Base-by-base conservation (phyloP, 129 eudicot species). In the Chrysanthemum seticuspe region DNA sequence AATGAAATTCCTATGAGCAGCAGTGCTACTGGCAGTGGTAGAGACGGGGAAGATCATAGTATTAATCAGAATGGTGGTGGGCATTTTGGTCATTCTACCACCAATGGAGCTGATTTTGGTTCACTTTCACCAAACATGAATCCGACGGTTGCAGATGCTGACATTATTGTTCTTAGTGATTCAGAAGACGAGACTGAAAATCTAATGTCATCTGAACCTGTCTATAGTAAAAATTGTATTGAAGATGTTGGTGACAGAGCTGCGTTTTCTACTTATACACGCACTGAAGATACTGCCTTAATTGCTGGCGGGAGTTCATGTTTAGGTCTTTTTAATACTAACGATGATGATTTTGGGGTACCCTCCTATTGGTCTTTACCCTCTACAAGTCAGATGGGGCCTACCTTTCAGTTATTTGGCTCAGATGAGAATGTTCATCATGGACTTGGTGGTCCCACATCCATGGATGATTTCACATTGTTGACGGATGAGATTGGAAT, bases 41-140 rank as follows among this genome's bases (percentile, higher is more conserved):
- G 80, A 60, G 90, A 89, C 13, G 85, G 96, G 72, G 98, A 94
- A 60, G 98, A 94, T 78, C 77, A 71, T n/a, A 90, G 98, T 72
- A 89, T 86, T 36, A 87, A 84, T 80, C 98, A 94, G 74, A 86
- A 78, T 78, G 90, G 82, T 55, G 88, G 84, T 36, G 88, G 80
- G 27, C 87, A 84, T 62, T 75, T 86, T 57, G 93, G 88, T 68
- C 74, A 86, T 21, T 76, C 93, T 29, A 72, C 78, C 45, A 80
- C 72, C 67, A 86, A 84, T 44, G 85, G 88, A 49, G 58, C 81
- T 2, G 97, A 91, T 27, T 82, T 87, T 62, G 91, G 89, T 56
- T 87, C 98, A 10, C 75, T 84, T 53, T 77, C 97, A 40, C 77
- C 85, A 40, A 87, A 85, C 71, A 55, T 85, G 6, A 84, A 83